Conservation (phyloP, 2,329 filamentous ascomycete genomes). For the Furcasterigmium furcatum region DNA sequence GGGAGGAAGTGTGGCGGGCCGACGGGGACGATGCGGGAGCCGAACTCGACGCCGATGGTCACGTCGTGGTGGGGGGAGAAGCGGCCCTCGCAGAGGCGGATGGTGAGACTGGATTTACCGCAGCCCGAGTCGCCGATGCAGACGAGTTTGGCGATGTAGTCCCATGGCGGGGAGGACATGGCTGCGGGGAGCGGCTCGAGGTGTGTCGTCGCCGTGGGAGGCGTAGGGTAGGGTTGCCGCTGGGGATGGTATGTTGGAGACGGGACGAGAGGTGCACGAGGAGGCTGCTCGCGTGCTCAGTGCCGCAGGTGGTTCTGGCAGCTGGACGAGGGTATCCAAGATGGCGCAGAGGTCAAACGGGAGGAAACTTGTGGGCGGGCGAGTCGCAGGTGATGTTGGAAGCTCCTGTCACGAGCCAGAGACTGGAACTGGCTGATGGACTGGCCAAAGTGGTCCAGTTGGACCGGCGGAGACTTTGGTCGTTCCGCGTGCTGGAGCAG, state of each 20-base stretch:
- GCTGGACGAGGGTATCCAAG: neutral
- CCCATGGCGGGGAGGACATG: constrained; percentile 75
- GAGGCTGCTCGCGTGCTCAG: neutral
- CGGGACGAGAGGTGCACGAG: neutral
- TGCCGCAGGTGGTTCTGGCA: neutral
- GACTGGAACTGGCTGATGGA: too few relatives aligned
- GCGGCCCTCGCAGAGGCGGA: constrained; percentile 93
- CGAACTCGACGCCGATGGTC: constrained; percentile 95
- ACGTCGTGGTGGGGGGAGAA: constrained; percentile 95
- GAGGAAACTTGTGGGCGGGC: neutral
- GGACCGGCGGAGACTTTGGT: too few relatives aligned
- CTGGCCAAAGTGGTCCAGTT: too few relatives aligned
- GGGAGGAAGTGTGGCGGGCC: constrained; percentile 69
- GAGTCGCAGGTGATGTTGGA: neutral
- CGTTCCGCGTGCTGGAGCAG: too few relatives aligned
- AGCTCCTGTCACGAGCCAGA: constrained; percentile 1
- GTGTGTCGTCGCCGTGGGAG: too few relatives aligned
- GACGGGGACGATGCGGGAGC: constrained; percentile 87
- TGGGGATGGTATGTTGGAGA: neutral
- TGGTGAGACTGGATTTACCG: constrained; percentile 91
- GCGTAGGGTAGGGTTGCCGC: neutral
- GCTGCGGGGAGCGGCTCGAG: constrained; percentile 10
- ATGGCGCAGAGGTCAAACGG: neutral
- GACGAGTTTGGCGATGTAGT: constrained; percentile 98
- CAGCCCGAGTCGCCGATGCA: constrained; percentile 96